A percentile compares a stretch with the other conserved stretches of the same genome.
phyloP scores from a whole-genome alignment of 208 protist species.

The Naegleria fowleri region DNA sequence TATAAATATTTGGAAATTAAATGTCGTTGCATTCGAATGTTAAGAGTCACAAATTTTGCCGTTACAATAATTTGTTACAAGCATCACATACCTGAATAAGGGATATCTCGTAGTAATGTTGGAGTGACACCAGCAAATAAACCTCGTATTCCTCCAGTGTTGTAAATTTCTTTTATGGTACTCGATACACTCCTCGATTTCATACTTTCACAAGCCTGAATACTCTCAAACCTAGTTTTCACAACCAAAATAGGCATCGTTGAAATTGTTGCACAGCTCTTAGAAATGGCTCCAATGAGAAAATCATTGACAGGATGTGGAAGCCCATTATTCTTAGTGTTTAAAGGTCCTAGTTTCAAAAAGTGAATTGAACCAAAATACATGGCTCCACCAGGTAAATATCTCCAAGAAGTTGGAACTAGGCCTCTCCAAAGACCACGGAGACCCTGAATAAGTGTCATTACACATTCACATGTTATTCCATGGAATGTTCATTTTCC shows the following conservation, averaged over 20 bases:
- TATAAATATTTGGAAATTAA: no score
- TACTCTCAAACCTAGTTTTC: conserved; percentile 15
- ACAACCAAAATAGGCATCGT: neutral
- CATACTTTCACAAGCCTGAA: neutral
- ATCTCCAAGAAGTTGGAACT: neutral
- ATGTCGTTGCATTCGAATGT: no score
- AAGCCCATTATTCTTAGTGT: neutral
- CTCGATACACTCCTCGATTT: neutral
- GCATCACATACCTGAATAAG: neutral
- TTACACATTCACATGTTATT: no score
- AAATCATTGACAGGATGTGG: neutral
- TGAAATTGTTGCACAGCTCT: neutral
- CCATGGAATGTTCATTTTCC: no score
- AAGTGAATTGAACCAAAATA: neutral
- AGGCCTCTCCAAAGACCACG: neutral
- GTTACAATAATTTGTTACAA: no score
- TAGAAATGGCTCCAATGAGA: neutral
- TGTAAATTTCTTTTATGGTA: neutral
- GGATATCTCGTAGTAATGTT: neutral
- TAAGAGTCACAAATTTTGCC: no score
- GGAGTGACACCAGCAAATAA: neutral
- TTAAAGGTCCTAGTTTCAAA: neutral
- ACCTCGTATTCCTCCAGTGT: neutral
- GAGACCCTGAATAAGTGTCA: neutral
- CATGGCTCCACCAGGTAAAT: neutral